Evolutionary conservation across 805 yeast genomes (phyloP), one percentile per base, ranked within the genome.

Genomic region (Barnettozyma californica): DNA sequence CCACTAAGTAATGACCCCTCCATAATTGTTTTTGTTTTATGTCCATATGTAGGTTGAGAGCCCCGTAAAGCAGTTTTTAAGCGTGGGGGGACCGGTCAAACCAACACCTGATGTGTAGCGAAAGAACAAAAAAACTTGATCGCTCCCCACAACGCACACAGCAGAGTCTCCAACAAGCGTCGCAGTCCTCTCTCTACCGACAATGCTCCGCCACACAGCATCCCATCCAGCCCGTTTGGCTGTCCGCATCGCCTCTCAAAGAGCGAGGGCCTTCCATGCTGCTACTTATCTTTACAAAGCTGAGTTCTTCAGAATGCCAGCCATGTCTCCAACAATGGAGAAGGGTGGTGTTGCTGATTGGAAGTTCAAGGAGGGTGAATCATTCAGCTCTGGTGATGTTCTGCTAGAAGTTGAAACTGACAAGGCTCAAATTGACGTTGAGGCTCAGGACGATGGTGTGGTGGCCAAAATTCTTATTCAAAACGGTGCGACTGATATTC

Each of bases 311-410:
- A 82, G 75, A 46, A 92, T 92, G 98, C 99, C 99, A 4, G 97
- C 99, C 23, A 88, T 92, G 97, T 91, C 97, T 5, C 99, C 99
- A 39, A 92, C 99, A 7, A 92, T 92, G 99, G 89, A 90, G 27
- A 87, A 83, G 63, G 99, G 99, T 37, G 97, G 96, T 6, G 78
- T 92, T 54, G 87, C 89, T 11, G 75, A 81, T 47, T 92, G 99
- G 99, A 87, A 88, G 64, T 74, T 83, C 60, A 83, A 90, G 65
- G 84, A 77, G 44, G 88, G 88, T 26, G 94, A 87, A 4, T 47
- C 73, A 4, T 92, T 85, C 68, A 62, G 71, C 29, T 77, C 95
- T 8, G 99, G 99, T 20, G 98, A 94, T 57, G 85, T 83, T 4
- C 65, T 87, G 33, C 63, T 87, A 37, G 94, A 86, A 60, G 86